Evolutionary conservation across 768 basidiomycete genomes (phyloP), one percentile per base, ranked within the genome.

Genomic region (Lanmaoa pseudosensibilis): DNA sequence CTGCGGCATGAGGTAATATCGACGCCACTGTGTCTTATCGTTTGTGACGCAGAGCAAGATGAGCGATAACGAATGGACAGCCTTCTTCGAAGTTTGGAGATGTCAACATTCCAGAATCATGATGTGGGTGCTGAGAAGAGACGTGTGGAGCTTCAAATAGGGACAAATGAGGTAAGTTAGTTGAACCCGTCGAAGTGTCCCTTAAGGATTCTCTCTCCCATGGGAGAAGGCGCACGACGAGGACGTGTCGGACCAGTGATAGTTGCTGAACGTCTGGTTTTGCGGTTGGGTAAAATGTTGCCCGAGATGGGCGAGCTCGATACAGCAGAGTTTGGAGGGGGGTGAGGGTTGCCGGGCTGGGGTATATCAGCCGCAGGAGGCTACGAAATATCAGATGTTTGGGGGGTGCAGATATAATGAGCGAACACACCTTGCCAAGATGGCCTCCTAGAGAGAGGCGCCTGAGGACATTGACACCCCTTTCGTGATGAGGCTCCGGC

Each of bases 121-220:
- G 45, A 60, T 8, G 46, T 33, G 38, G 36, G 47, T 52, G 32
- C 44, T 52, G 44, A 55, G 37, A 51, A 43, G 10, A 18, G 44
- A 50, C 6, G 37, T 23, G 48, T 41, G 21, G 12, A 37, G 40
- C 30, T 23, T n/a, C 48, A 37, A 56, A 49, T 23, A 40, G 11
- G 44, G 30, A 11, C 52, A 47, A 54, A 50, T 39, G 50, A 13
- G 36, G 51, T 54, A 50, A 53, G 38, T 80, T 73, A 92, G 67
- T 90, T 89, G 78, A 94, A 94, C 47, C 92, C 87, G 67, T 94
- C 92, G 63, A 93, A 94, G 65, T 94, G 92, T 10, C 92, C 92
- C 77, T 90, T 94, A 63, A 94, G 80, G 57, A 94, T 92, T 56
- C 92, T 80, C 74, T 94, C 92, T 60, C 91, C 92, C 92, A 92